A percentile compares a stretch with the other conserved stretches of the same genome.
phyloP scores from a whole-genome alignment of 352 stramenopile genomes.

The Peronospora belbahrii region DNA sequence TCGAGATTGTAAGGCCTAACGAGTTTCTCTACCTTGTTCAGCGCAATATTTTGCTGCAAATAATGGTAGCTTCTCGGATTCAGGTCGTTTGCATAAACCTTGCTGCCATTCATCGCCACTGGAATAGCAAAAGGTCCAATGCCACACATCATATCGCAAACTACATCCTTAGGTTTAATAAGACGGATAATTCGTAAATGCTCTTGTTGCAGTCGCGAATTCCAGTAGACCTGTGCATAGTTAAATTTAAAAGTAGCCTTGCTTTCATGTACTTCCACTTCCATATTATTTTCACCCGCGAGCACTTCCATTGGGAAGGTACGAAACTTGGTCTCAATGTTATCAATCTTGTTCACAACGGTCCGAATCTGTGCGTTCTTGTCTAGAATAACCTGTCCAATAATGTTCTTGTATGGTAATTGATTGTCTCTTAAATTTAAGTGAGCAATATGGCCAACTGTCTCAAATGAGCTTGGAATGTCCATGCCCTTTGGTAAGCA shows the following conservation, averaged over 20 bases:
- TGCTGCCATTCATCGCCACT: slow-evolving; percentile 76
- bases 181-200: slow-evolving; percentile 87
- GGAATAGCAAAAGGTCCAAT: slow-evolving; percentile 95
- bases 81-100: slow-evolving; percentile 90
- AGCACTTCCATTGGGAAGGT: slow-evolving; percentile 97
- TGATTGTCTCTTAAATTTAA: slow-evolving; percentile 93
- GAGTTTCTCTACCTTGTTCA: slow-evolving; percentile 86
- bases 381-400: slow-evolving; percentile 96
- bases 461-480: slow-evolving; percentile 93
- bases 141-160: slow-evolving; percentile 94
- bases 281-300: slow-evolving; percentile 73
- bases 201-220: slow-evolving; percentile 92
- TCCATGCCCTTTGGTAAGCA: slow-evolving; percentile 76
- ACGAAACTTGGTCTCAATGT: slow-evolving; percentile 91
- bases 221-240: slow-evolving; percentile 96
- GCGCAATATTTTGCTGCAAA: slow-evolving; percentile 83
- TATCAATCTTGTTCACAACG: slow-evolving; percentile 97
- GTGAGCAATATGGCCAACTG: slow-evolving; percentile 95
- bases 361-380: slow-evolving; percentile 94
- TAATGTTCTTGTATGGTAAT: slow-evolving; percentile 94
- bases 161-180: slow-evolving; percentile 57
- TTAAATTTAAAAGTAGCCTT: slow-evolving; percentile 92
- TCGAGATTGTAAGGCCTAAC: slow-evolving; percentile 89
- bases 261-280: slow-evolving; percentile 90
- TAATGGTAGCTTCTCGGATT: slow-evolving; percentile 90